Percentiles rank a stretch among this genome's conserved stretches.
These are phyloP conservation scores for Fonsecaea monophora DNA, from an alignment of 2,329 filamentous ascomycete species.

Conservation along the genomic window DNA sequence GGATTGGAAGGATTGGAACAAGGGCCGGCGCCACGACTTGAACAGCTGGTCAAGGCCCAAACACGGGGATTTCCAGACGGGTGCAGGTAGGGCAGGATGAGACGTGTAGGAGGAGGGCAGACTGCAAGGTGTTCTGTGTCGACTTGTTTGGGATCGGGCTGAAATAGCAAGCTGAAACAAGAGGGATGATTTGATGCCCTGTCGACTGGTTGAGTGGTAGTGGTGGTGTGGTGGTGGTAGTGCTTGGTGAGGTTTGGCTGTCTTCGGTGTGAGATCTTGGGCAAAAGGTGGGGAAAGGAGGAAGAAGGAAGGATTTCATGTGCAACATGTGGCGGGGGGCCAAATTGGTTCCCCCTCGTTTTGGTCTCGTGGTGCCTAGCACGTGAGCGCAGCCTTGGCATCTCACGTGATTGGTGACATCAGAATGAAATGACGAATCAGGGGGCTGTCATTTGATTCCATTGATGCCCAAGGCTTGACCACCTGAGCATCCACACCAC, in stretches of 20 bases:
- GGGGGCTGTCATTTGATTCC: not conserved
- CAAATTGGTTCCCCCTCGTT: not conserved
- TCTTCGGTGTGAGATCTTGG: conserved; percentile 11
- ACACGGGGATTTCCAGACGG: not conserved
- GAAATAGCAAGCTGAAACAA: conserved; percentile 21
- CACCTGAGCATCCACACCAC: not conserved
- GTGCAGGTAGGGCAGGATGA: not conserved
- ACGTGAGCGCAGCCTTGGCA: not conserved
- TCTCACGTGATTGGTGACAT: not conserved
- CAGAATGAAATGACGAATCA: conserved; percentile 13
- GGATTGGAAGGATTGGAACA: conserved; percentile 9
- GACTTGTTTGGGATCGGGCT: conserved; percentile 22
- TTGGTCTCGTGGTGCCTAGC: not conserved
- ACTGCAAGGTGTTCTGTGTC: not conserved
- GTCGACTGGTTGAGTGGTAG: not conserved
- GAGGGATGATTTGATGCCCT: conserved; percentile 21
- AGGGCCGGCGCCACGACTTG: conserved; percentile 1
- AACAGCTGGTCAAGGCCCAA: conserved; percentile 7
- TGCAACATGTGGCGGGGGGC: not conserved
- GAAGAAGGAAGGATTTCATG: conserved; percentile 2
- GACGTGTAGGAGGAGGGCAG: conserved; percentile 5
- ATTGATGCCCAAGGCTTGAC: not conserved
- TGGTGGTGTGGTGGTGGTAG: not conserved
- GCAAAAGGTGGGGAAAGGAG: conserved; percentile 16
- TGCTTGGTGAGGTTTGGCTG: conserved; percentile 15